Evolutionary conservation across 2,329 filamentous ascomycete species (phyloP), one percentile per base, ranked within the genome.

Genomic region (Gnomoniopsis smithogilvyi): DNA sequence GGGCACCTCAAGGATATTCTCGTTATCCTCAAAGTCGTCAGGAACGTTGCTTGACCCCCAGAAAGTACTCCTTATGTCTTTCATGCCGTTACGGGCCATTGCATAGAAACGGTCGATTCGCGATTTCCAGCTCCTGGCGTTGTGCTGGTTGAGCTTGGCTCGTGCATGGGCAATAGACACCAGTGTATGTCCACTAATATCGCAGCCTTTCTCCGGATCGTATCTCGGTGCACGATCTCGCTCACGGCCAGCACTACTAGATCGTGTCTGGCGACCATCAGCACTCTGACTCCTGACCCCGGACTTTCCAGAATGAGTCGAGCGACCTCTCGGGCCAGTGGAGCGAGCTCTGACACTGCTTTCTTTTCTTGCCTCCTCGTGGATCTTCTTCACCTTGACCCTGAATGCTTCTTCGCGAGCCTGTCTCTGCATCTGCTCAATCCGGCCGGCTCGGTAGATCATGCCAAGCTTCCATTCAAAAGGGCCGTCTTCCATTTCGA

Each of bases 381-480:
- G 84, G 21, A 97, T 84, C 67, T 89, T 93, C 71, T 93, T 96
- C 15, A 89, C 83, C 72, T 99, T 99, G 60, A 96, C 78, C 15
- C 86, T 80, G 73, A 96, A 98, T 0, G 94, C 94, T 64, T 96
- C 92, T 71, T 96, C 92, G 47, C 95, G 86, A 4, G 94, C 93
- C 56, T 96, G 78, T 21, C 95, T 85, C 72, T 98, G 95, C 70
- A 89, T 88, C 73, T 98, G 94, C 72, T 99, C 95, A 57, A 93
- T 79, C 21, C 94, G 81, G 0, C 96, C 95, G 49, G 91, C 86
- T 34, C 94, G 87, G 72, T 98, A 99, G 54, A 99, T 99, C 69
- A 92, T 87, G 17, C 93, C 92, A 11, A 99, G 79, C 70, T 97
- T 98, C 91, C 93, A 99, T 72, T 99, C 95, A 68, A 99, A 99